Evolutionary conservation across 352 stramenopile species (phyloP), one percentile per base, ranked within the genome.

Genomic region (Phytopythium litorale): DNA sequence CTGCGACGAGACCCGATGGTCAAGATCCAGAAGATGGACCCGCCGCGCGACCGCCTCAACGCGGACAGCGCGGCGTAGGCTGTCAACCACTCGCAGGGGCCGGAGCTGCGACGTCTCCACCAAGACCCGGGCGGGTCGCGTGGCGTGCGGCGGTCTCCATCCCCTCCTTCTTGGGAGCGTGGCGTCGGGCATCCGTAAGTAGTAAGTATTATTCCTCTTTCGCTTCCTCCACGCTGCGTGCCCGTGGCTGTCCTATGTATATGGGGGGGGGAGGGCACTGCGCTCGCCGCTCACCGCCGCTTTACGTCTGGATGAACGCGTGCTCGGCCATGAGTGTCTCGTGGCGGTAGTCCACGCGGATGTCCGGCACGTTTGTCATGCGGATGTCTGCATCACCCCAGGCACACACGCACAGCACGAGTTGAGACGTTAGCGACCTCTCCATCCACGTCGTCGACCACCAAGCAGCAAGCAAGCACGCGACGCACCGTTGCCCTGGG

Each of bases 351-450:
- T 91, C 76, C 7, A 98, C 62, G 56, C 94, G 88, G 42, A 98
- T 97, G 66, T 98, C 79, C 5, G 94, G 94, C 37, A 98, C 93
- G 60, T 98, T 98, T 35, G 92, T 97, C 83, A 97, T 96, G 35
- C 81, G 83, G 60, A 98, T 98, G 64, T 98, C 91, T 89, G 50
- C 16, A 71, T 18, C 56, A 58, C 15, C 40, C 60, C 49, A 30
- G 52, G 60, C 35, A 54, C 42, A 52, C 28, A n/a, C 55, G 48
- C 48, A 33, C 62, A 7, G 54, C 23, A 59, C 23, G n/a, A 40
- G 11, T 62, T 16, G 60, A 56, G 13, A 45, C 46, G 5, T 19
- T 23, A 49, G n/a, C n/a, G n/a, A 8, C 42, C 7, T 28, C 4
- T 23, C 5, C 42, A 4, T 21, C n/a, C n/a, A n/a, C n/a, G n/a